Evolutionary conservation across 148 eudicot genomes (phyloP).

Genomic region (Chenopodium album): DNA sequence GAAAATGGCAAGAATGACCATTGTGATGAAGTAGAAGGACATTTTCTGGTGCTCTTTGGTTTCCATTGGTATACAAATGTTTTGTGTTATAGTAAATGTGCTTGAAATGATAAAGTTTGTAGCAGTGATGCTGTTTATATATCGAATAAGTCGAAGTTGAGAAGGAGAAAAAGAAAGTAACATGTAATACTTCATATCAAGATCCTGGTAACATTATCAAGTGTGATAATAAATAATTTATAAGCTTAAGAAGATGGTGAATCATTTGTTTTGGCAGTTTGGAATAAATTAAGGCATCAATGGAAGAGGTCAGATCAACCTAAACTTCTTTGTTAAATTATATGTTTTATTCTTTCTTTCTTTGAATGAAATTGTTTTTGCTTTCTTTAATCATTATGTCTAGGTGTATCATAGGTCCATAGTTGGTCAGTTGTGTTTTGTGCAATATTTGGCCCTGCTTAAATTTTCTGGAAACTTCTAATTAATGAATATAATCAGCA

Average conservation of each 20-base stretch:
- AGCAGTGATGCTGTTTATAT: conserved; percentile 3
- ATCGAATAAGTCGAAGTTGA: neutral
- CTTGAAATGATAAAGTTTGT: conserved; percentile 5
- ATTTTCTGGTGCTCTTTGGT: conserved; percentile 10
- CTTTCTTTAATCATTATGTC: neutral
- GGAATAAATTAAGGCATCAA: conserved; percentile 12
- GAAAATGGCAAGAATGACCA: conserved; percentile 4
- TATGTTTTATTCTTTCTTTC: neutral
- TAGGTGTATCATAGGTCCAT: neutral
- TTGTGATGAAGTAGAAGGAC: conserved; percentile 12
- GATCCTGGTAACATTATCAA: conserved; percentile 21
- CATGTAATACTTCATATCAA: conserved; percentile 27
- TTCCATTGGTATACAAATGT: neutral
- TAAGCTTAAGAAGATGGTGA: conserved; percentile 26
- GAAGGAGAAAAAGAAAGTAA: conserved; percentile 3
- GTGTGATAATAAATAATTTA: conserved; percentile 18
- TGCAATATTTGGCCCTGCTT: neutral
- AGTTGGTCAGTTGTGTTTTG: neutral
- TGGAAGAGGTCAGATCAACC: conserved; percentile 28
- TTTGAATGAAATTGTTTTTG: neutral
- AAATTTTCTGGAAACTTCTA: neutral
- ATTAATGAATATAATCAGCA: neutral
- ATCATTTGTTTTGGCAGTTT: conserved; percentile 28
- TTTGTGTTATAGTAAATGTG: conserved; percentile 11
- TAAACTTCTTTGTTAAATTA: conserved; percentile 25